phyloP scores from a whole-genome alignment of 352 stramenopile species.

The Globisporangium camurandrum region DNA sequence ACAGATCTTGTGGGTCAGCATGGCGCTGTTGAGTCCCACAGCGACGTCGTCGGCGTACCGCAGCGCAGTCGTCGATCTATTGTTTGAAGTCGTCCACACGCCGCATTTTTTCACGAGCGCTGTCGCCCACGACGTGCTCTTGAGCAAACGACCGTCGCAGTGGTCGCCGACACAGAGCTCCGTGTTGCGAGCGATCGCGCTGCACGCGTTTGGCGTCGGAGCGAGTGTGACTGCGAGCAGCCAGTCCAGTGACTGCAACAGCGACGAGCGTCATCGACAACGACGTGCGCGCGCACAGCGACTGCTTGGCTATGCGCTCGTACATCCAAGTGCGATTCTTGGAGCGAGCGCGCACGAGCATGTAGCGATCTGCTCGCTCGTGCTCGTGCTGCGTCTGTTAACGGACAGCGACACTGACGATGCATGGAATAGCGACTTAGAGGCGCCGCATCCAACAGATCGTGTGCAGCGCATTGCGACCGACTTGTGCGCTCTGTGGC shows the following conservation, averaged over 20 bases:
- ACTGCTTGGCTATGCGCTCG: constrained; percentile 16
- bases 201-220: constrained; percentile 17
- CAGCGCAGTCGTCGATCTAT: constrained; percentile 23
- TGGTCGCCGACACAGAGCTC: constrained; percentile 37
- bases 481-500: constrained; percentile 9
- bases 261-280: too few relatives aligned
- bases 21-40: constrained; percentile 61
- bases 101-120: constrained; percentile 34
- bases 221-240: not conserved
- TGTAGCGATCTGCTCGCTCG: constrained; percentile 31
- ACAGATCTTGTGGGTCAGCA: constrained; percentile 64
- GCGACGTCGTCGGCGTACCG: constrained; percentile 17
- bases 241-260: constrained; percentile 1
- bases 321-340: constrained; percentile 28
- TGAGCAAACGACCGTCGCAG: constrained; percentile 37
- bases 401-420: too few relatives aligned
- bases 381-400: constrained; percentile 27
- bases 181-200: constrained; percentile 35
- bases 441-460: too few relatives aligned
- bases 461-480: not conserved
- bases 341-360: constrained; percentile 26
- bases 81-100: constrained; percentile 35
- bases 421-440: too few relatives aligned
- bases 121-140: constrained; percentile 36
- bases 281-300: constrained; percentile 8